Conservation (phyloP, 2,329 filamentous ascomycete species). For the Fusarium sp. region DNA sequence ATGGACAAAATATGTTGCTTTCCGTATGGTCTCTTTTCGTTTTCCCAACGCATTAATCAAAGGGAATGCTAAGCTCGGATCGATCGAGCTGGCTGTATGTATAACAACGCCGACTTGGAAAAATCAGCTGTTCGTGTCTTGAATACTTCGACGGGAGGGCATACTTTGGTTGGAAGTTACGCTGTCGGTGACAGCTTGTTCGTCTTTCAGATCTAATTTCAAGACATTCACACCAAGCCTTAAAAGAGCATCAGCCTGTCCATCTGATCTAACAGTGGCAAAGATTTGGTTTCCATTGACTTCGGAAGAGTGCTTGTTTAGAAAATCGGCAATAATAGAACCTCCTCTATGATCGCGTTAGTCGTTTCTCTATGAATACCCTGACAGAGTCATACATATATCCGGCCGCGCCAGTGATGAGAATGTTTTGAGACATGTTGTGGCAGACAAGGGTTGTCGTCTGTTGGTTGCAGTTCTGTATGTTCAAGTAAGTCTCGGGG, state of each 20-base stretch:
- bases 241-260: background rate
- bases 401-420: background rate
- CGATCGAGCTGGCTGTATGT: background rate
- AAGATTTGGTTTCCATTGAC: background rate
- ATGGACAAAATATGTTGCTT: background rate
- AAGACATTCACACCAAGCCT: background rate
- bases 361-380: rapidly evolving
- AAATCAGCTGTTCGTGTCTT: background rate
- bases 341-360: background rate
- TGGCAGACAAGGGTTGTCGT: too few species aligned
- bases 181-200: background rate
- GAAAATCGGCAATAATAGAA: background rate
- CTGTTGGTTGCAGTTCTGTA: background rate
- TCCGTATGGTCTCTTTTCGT: background rate
- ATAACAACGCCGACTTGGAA: background rate
- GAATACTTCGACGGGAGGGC: too few species aligned
- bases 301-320: background rate
- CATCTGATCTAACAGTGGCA: background rate
- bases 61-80: background rate
- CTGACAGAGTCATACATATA: background rate
- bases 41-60: background rate
- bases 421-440: background rate
- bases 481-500: too few species aligned
- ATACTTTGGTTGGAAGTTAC: background rate
- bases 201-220: background rate